phyloP scores from a whole-genome alignment of 176 grass and related monocot species.

The Aechmea fasciata region DNA sequence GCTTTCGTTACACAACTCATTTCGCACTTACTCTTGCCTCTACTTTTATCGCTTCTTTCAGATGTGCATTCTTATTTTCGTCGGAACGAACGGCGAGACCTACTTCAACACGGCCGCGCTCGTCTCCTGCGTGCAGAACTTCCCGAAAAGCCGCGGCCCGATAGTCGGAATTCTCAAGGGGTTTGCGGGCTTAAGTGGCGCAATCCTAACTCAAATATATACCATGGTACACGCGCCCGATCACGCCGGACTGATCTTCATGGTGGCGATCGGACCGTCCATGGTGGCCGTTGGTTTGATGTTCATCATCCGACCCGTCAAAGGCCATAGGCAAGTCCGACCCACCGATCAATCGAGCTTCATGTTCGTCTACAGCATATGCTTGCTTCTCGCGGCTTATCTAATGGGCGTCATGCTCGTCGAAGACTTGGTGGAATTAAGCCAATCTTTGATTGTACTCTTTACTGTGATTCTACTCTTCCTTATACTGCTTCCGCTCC shows the following conservation, averaged over 20 bases:
- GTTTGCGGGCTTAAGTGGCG: constrained; percentile 78
- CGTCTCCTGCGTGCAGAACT: constrained; percentile 88
- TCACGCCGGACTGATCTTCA: constrained; percentile 61
- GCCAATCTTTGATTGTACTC: constrained; percentile 25
- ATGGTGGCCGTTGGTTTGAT: constrained; percentile 66
- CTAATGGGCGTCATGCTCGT: constrained; percentile 78
- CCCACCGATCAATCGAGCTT: constrained; percentile 74
- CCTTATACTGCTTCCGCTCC: constrained; percentile 43
- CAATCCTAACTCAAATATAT: constrained; percentile 74
- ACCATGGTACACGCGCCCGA: constrained; percentile 65
- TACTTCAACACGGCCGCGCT: constrained; percentile 83
- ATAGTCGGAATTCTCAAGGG: constrained; percentile 84
- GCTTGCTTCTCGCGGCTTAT: constrained; percentile 83
- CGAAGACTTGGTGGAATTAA: constrained; percentile 57
- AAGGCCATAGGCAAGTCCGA: constrained; percentile 64
- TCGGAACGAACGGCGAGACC: constrained; percentile 85
- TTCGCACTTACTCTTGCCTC: constrained; percentile 1
- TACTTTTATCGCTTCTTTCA: constrained; percentile 27
- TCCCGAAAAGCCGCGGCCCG: constrained; percentile 80
- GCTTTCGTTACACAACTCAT: no score
- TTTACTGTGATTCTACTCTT: constrained; percentile 57
- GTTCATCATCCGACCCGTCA: constrained; percentile 82
- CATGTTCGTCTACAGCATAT: constrained; percentile 67
- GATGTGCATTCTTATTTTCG: constrained; percentile 80
- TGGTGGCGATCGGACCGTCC: constrained; percentile 69